A percentile compares a stretch with the other conserved stretches of the same genome.
phyloP scores from a whole-genome alignment of 1,284 basidiomycete genomes.

The Megacollybia platyphylla region DNA sequence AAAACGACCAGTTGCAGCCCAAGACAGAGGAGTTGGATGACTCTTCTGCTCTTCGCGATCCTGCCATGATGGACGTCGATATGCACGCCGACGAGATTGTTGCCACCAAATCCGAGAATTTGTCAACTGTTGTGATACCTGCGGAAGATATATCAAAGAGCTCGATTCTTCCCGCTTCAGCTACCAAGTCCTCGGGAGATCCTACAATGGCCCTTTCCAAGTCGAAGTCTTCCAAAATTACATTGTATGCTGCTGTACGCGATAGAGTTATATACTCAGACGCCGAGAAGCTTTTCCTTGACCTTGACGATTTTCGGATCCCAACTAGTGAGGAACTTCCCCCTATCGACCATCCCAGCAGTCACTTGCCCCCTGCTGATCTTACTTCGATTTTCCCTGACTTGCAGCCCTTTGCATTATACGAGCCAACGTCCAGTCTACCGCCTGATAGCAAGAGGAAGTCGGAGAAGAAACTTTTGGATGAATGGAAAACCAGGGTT shows the following conservation, averaged over 20 bases:
- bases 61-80: constrained; percentile 23
- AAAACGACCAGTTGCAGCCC: constrained; percentile 23
- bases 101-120: background rate
- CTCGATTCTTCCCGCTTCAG: background rate
- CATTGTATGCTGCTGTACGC: constrained; percentile 39
- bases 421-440: constrained; percentile 14
- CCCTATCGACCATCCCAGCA: constrained; percentile 12
- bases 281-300: constrained; percentile 45
- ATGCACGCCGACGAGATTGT: constrained; percentile 3
- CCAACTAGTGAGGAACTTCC: constrained; percentile 23
- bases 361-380: constrained; percentile 26
- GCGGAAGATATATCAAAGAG: background rate
- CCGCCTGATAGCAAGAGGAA: constrained; percentile 42
- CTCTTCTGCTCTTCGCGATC: constrained; percentile 27
- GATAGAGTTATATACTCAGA: constrained; percentile 47
- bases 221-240: constrained; percentile 21
- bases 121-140: background rate
- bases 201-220: constrained; percentile 15
- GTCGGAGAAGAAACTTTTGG: constrained; percentile 40
- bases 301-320: constrained; percentile 32
- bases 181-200: background rate
- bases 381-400: constrained; percentile 54
- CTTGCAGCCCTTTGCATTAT: constrained; percentile 30
- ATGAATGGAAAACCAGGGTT: constrained; percentile 45
- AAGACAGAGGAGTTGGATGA: constrained; percentile 59